Evolutionary conservation across 2,329 filamentous ascomycete genomes (phyloP).

Genomic region (Sporothrix protearum): DNA sequence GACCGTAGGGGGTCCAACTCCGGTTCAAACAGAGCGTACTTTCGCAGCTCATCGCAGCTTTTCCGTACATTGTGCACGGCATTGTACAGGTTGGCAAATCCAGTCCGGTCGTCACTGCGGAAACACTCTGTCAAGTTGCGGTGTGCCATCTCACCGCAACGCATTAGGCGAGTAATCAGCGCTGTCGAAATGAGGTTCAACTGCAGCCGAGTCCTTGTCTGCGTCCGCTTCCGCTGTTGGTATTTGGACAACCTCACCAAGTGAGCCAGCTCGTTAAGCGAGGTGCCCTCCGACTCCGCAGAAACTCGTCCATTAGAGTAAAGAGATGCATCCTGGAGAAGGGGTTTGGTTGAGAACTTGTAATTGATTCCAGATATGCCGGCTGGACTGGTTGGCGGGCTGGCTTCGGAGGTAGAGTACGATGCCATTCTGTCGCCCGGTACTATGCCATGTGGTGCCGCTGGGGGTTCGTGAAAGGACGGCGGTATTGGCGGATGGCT

Average conservation of each 20-base stretch:
- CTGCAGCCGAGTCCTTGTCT: constrained; percentile 69
- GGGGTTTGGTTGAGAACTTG: constrained; percentile 45
- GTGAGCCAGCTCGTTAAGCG: constrained; percentile 73
- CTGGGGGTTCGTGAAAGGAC: neutral
- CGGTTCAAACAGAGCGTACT: constrained; percentile 67
- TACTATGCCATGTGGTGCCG: neutral
- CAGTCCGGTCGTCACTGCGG: constrained; percentile 72
- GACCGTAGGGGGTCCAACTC: constrained; percentile 64
- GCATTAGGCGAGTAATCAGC: constrained; percentile 68
- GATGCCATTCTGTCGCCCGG: neutral
- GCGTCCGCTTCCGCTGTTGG: constrained; percentile 74
- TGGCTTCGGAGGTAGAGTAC: constrained; percentile 19
- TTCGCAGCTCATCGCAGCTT: constrained; percentile 69
- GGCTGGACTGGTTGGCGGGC: constrained; percentile 37
- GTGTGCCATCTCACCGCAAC: constrained; percentile 70
- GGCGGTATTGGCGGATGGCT: neutral
- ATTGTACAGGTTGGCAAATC: constrained; percentile 70
- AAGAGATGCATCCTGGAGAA: constrained; percentile 62
- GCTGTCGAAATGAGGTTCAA: constrained; percentile 71
- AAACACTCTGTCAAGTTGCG: constrained; percentile 75
- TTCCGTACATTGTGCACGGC: constrained; percentile 75
- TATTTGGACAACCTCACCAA: constrained; percentile 74
- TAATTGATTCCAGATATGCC: constrained; percentile 45
- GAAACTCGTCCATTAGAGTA: constrained; percentile 61
- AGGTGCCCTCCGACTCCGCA: constrained; percentile 62